Percentiles rank a stretch among this genome's conserved stretches.
Conservation (phyloP, 179 eudicot genomes). For the Carnegiea gigantea region DNA sequence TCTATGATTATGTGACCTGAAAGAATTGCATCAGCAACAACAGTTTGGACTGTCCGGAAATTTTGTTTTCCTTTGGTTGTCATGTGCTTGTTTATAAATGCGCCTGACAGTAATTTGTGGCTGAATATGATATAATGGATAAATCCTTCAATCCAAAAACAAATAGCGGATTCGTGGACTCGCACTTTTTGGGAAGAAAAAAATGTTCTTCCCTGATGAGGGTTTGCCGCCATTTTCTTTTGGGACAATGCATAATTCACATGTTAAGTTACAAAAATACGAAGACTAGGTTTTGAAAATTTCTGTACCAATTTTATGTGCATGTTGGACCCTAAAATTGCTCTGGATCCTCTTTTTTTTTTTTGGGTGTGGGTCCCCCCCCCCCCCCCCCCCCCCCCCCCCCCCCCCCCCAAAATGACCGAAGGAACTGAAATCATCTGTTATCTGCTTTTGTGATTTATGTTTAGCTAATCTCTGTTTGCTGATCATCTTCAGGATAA, state of each 20-base stretch:
- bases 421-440: neutral
- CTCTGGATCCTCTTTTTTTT: neutral
- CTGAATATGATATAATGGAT: neutral
- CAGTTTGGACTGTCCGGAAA: neutral
- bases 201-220: neutral
- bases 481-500: conserved; percentile 39
- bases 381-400: neutral
- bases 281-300: neutral
- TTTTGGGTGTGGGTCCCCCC: neutral
- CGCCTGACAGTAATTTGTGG: neutral
- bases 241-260: neutral
- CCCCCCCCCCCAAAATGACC: neutral
- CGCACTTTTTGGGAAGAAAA: neutral
- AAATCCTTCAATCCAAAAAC: neutral
- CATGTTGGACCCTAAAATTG: neutral
- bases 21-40: neutral
- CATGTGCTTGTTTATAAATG: conserved; percentile 1
- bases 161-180: neutral
- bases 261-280: neutral
- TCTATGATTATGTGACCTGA: neutral
- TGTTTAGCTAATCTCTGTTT: conserved; percentile 13
- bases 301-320: too few relatives aligned
- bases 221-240: neutral
- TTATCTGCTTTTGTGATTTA: conserved; percentile 11
- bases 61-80: neutral